Percentiles rank a stretch among this genome's conserved stretches.
These are phyloP conservation scores for Dactylis glomerata DNA, from an alignment of 176 grass and related monocot genomes.

Conservation along the genomic window DNA sequence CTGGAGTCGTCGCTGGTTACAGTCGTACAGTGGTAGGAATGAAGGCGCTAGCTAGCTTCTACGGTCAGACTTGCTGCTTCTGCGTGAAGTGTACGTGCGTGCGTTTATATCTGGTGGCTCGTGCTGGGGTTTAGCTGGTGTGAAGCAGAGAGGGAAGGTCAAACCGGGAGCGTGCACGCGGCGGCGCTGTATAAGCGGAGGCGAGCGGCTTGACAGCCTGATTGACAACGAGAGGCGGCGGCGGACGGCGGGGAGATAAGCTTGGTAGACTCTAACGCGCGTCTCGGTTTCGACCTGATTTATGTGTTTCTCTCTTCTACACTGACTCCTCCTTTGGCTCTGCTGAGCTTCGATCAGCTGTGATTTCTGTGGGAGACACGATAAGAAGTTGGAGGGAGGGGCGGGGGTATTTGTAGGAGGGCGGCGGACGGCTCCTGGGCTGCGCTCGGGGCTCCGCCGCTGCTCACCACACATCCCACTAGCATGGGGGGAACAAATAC, in stretches of 20 bases:
- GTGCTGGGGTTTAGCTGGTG: slow-evolving; percentile 10
- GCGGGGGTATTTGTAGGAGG: slow-evolving; percentile 60
- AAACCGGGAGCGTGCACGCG: neutral
- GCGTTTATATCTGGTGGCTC: slow-evolving; percentile 22
- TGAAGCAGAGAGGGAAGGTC: neutral
- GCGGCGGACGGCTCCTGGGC: neutral
- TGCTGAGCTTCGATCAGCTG: neutral
- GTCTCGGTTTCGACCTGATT: neutral
- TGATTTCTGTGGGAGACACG: too few relatives aligned
- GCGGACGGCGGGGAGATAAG: slow-evolving; percentile 18
- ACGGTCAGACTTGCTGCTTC: neutral
- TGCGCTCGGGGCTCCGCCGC: neutral
- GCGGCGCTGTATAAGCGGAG: slow-evolving; percentile 8
- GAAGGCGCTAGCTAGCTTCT: slow-evolving; percentile 14
- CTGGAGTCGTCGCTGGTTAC: slow-evolving; percentile 25
- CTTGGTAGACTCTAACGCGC: slow-evolving; percentile 24
- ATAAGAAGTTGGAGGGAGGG: slow-evolving; percentile 29
- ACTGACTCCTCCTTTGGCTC: slow-evolving; percentile 14
- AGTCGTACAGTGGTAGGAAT: neutral
- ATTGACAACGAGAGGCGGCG: slow-evolving; percentile 6
- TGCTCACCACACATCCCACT: slow-evolving; percentile 24
- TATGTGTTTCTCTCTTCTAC: neutral
- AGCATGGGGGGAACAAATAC: slow-evolving; percentile 44
- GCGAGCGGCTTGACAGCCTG: neutral
- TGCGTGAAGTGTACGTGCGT: neutral